Conservation (phyloP, 2,329 filamentous ascomycete genomes). For the Phialemoniopsis sp. region DNA sequence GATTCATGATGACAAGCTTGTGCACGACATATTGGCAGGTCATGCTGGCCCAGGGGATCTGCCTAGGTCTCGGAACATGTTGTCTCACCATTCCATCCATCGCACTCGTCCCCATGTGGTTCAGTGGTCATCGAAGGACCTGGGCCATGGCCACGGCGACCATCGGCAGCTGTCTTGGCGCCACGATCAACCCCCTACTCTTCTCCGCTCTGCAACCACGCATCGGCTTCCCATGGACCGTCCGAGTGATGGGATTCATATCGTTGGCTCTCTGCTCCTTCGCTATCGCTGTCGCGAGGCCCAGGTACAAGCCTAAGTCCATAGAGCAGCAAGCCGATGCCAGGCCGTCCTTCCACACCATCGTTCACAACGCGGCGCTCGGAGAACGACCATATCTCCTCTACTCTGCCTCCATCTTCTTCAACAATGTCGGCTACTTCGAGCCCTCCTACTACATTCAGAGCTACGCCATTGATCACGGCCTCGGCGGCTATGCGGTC, state of each 20-base stretch:
- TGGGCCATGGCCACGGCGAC: slow-evolving; percentile 37
- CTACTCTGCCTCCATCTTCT: slow-evolving; percentile 24
- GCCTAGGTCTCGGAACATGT: slow-evolving; percentile 35
- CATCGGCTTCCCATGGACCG: slow-evolving; percentile 16
- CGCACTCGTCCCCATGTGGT: slow-evolving; percentile 34
- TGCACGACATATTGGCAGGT: slow-evolving; percentile 33
- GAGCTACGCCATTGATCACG: slow-evolving; percentile 42
- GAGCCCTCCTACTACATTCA: slow-evolving; percentile 40
- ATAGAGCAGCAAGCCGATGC: no score
- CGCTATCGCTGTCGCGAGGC: no score
- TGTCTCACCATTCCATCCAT: slow-evolving; percentile 31
- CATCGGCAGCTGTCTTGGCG: slow-evolving; percentile 33
- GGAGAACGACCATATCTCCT: no score
- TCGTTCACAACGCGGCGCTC: neutral
- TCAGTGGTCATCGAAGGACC: slow-evolving; percentile 30
- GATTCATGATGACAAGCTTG: slow-evolving; percentile 38
- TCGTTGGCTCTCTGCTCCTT: slow-evolving; percentile 3
- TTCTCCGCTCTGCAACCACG: slow-evolving; percentile 21
- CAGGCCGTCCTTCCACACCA: neutral
- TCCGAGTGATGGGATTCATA: slow-evolving; percentile 14
- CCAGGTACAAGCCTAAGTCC: no score
- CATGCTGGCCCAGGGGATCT: slow-evolving; percentile 35
- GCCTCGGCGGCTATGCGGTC: slow-evolving; percentile 39
- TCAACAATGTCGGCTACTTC: no score
- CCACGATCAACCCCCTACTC: slow-evolving; percentile 12